Evolutionary conservation across 2,329 filamentous ascomycete species (phyloP).

Genomic region (Exophiala oligosperma): DNA sequence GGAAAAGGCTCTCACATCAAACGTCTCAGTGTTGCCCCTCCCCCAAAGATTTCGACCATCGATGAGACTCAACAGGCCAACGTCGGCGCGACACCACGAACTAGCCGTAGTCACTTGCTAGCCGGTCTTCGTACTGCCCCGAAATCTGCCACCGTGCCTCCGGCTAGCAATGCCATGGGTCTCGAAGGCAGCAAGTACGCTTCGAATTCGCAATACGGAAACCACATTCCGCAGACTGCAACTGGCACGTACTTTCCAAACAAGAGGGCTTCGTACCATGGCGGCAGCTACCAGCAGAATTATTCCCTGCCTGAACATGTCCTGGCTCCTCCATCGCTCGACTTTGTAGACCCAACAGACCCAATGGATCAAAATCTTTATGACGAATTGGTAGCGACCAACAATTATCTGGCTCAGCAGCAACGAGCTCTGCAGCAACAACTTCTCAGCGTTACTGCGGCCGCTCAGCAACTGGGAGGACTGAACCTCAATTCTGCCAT

Average conservation of each 20-base stretch:
- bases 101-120: constrained; percentile 90
- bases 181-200: constrained; percentile 51
- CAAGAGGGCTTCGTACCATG: constrained; percentile 41
- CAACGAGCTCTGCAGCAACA: constrained; percentile 95
- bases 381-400: constrained; percentile 85
- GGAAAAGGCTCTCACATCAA: constrained; percentile 85
- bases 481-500: constrained; percentile 62
- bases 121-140: constrained; percentile 91
- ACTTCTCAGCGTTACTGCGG: constrained; percentile 77
- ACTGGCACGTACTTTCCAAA: constrained; percentile 55
- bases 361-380: constrained; percentile 84
- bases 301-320: constrained; percentile 82
- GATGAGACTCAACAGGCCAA: constrained; percentile 66
- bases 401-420: constrained; percentile 88
- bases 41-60: constrained; percentile 66
- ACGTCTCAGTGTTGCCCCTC: constrained; percentile 75
- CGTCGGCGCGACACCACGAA: constrained; percentile 77
- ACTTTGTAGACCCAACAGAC: constrained; percentile 68
- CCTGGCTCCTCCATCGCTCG: constrained; percentile 77
- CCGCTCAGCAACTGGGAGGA: constrained; percentile 78
- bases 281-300: constrained; percentile 55
- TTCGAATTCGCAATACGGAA: constrained; percentile 40
- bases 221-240: constrained; percentile 60
- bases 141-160: constrained; percentile 75
- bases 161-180: constrained; percentile 56